phyloP scores from a whole-genome alignment of 2,329 filamentous ascomycete species.

The Apiospora sp. region DNA sequence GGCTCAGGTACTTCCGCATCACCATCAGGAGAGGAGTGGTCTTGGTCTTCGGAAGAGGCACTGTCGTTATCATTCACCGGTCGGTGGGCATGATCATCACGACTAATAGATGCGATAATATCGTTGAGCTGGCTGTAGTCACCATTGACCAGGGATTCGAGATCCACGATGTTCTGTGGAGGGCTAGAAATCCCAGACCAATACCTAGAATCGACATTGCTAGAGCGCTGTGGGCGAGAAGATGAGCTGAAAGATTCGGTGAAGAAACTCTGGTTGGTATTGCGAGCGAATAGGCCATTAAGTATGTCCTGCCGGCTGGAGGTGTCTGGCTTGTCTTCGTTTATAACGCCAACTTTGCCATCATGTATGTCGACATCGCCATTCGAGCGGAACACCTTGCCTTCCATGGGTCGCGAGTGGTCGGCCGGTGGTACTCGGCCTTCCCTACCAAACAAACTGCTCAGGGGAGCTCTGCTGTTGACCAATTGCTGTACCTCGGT shows the following conservation, averaged over 20 bases:
- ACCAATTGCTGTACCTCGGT: constrained; percentile 80
- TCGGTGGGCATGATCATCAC: constrained; percentile 30
- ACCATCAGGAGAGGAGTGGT: constrained; percentile 36
- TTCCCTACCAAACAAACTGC: constrained; percentile 76
- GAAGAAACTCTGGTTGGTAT: constrained; percentile 41
- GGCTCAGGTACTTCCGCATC: constrained; percentile 27
- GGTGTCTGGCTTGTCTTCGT: constrained; percentile 66
- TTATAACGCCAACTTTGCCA: constrained; percentile 63
- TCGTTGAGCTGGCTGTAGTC: constrained; percentile 42
- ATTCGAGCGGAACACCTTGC: constrained; percentile 68
- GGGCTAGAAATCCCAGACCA: constrained; percentile 43
- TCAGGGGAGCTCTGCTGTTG: constrained; percentile 77
- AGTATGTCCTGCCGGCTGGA: constrained; percentile 69
- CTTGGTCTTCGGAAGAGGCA: not conserved
- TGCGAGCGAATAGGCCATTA: constrained; percentile 54
- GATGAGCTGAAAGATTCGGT: constrained; percentile 44
- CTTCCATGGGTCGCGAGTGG: constrained; percentile 66
- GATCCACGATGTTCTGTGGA: constrained; percentile 41
- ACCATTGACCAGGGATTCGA: constrained; percentile 40
- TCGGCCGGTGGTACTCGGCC: constrained; percentile 72
- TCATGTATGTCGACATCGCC: constrained; percentile 72
- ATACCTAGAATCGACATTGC: constrained; percentile 38
- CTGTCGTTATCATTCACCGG: not conserved
- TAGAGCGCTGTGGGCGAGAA: constrained; percentile 37
- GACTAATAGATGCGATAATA: constrained; percentile 41